Base-by-base conservation (phyloP, 345 rosid species). In the Hevea brasiliensis region DNA sequence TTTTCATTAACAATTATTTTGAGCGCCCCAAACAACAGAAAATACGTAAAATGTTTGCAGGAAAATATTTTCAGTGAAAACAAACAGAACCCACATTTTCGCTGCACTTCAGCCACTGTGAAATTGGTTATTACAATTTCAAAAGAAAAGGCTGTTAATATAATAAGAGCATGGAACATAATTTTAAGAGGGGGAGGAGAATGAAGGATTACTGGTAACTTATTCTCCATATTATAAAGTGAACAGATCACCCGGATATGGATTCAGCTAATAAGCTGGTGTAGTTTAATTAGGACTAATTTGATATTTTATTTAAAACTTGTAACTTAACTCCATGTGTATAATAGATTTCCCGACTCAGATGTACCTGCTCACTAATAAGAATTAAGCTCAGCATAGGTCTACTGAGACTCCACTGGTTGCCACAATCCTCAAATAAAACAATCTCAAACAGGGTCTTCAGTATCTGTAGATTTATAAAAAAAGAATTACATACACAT, bases 361-460 rank as follows among this genome's bases (percentile, higher is more conserved):
- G 45, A 45, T 6, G 54, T 73, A 79, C 99, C 92, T 95, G 97
- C 76, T 92, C 97, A 77, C 85, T 92, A 54, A 95, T 86, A 72
- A 95, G 93, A 82, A 91, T 88, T 83, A 94, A 85, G 84, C 97
- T 90, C 79, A 94, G 83, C 95, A 94, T 92, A 26, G 98, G 98
- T 70, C 98, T 89, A 87, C 98, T 94, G 69, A 94, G 97, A 84
- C 98, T 94, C 98, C 98, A 94, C 65, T 92, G 97, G 73, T 90
- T 94, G 74, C 95, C 90, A 82, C 97, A 92, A 66, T 94, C 98
- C 84, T 94, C 98, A 63, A 92, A 94, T 61, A 94, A 80, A 68
- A 94, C 97, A 61, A 94, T 90, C 85, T 94, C 98, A 71, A 94
- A 92, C 62, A 94, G 84, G 12, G 97, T 88, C 89, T 92, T 94